Evolutionary conservation across 495 filamentous ascomycete species (phyloP).

Genomic region (Aspergillus cristatus): DNA sequence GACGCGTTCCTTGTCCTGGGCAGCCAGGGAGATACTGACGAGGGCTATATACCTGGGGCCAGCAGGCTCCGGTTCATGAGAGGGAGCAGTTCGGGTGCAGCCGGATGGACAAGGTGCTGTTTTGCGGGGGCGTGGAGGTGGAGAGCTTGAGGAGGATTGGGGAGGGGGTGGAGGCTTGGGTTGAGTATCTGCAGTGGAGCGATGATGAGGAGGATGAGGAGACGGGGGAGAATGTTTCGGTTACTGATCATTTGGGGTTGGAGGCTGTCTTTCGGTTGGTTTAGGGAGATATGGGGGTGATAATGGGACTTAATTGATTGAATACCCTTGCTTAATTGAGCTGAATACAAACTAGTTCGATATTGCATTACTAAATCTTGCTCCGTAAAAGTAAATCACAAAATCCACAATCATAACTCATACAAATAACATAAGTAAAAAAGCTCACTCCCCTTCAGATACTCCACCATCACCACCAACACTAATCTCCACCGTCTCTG

Average conservation of each 20-base stretch:
- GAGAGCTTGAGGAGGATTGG: slow-evolving; percentile 34
- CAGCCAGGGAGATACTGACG: slow-evolving; percentile 37
- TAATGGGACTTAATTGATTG: too few species aligned
- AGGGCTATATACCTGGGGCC: slow-evolving; percentile 49
- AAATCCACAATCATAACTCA: too few species aligned
- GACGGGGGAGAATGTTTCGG: slow-evolving; percentile 23
- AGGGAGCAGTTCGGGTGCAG: slow-evolving; percentile 30
- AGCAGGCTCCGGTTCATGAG: slow-evolving; percentile 28
- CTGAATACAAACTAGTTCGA: too few species aligned
- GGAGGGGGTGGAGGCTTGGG: slow-evolving; percentile 7
- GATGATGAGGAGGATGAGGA: slow-evolving; percentile 14
- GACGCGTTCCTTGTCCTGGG: slow-evolving; percentile 47
- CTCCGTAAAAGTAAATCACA: too few species aligned
- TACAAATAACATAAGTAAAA: too few species aligned
- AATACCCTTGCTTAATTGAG: too few species aligned
- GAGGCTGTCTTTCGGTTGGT: slow-evolving; percentile 20
- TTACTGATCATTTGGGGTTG: slow-evolving; percentile 44
- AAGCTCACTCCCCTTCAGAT: too few species aligned
- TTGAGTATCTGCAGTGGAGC: slow-evolving; percentile 11
- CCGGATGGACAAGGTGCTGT: slow-evolving; percentile 46
- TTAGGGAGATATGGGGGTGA: not conserved
- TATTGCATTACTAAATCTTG: too few species aligned
- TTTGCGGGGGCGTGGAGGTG: slow-evolving; percentile 22
- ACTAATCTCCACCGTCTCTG: too few species aligned
- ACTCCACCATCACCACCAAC: too few species aligned